Percentiles rank a stretch among this genome's conserved stretches.
Evolutionary conservation across 768 basidiomycete genomes (phyloP).

Genomic region (Lepiota brunneoincarnata): DNA sequence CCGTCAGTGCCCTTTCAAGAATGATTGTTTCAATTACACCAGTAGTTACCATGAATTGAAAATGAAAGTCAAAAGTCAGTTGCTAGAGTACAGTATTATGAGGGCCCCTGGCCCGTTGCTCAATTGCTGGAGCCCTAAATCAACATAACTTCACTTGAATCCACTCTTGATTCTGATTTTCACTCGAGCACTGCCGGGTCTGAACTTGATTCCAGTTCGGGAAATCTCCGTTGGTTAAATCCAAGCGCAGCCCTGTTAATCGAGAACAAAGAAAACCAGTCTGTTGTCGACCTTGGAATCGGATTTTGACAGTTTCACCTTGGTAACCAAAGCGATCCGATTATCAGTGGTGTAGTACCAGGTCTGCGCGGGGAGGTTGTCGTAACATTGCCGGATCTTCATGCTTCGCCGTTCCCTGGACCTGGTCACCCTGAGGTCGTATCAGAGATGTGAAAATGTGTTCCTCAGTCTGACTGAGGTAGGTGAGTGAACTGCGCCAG

Average conservation of each 20-base stretch:
- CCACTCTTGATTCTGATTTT: constrained; percentile 18
- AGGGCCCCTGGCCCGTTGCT: too few relatives aligned
- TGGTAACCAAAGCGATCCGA: constrained; percentile 17
- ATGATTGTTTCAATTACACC: too few relatives aligned
- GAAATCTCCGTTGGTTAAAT: constrained; percentile 16
- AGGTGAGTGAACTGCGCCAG: constrained; percentile 7
- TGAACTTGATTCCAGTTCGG: constrained; percentile 15
- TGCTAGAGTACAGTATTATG: too few relatives aligned
- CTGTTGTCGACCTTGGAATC: not conserved
- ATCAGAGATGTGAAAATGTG: not conserved
- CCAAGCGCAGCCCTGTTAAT: constrained; percentile 15
- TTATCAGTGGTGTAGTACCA: constrained; percentile 26
- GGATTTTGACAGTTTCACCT: constrained; percentile 9
- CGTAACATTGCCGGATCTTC: constrained; percentile 24
- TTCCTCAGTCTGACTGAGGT: not conserved
- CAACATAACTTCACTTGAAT: not conserved
- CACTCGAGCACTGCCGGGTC: constrained; percentile 15
- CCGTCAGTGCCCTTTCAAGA: too few relatives aligned
- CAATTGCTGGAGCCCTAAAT: too few relatives aligned
- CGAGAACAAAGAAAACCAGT: not conserved
- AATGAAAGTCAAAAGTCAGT: too few relatives aligned
- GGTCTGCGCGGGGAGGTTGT: constrained; percentile 20
- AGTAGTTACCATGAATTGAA: too few relatives aligned
- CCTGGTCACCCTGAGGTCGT: constrained; percentile 14
- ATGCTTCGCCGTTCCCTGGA: constrained; percentile 18